Evolutionary conservation across 225 moss, liverwort and hornwort genomes (phyloP).

Genomic region (Rhytidiadelphus loreus): DNA sequence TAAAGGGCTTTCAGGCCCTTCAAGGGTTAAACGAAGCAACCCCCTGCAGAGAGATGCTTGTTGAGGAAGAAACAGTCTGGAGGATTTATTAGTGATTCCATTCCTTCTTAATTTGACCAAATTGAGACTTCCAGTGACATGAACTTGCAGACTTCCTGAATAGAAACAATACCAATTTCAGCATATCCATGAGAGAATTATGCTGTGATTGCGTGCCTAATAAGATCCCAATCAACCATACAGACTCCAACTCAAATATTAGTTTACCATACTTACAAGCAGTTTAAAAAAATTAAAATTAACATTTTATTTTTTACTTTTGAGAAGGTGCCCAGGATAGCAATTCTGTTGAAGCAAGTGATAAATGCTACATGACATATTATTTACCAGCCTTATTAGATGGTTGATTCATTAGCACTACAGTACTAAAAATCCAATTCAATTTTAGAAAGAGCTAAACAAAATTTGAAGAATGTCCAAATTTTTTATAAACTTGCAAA

Average conservation of each 20-base stretch:
- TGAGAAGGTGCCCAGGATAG: too few species aligned
- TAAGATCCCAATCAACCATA: background rate
- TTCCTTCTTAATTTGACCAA: background rate
- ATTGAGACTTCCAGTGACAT: background rate
- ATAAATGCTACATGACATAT: background rate
- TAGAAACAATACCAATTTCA: background rate
- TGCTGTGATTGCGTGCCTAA: background rate
- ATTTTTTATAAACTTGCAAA: background rate
- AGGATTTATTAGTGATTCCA: background rate
- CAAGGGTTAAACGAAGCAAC: too few species aligned
- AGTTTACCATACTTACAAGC: background rate
- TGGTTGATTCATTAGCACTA: background rate
- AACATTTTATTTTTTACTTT: too few species aligned
- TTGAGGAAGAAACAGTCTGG: background rate
- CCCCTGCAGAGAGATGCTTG: background rate
- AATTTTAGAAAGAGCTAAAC: too few species aligned
- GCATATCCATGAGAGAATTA: background rate
- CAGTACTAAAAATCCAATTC: accelerated
- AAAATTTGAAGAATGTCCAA: background rate
- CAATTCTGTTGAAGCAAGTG: background rate
- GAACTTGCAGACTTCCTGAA: background rate
- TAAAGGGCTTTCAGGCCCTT: too few species aligned
- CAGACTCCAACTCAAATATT: background rate
- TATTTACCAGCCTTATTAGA: background rate
- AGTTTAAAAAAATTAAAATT: too few species aligned